Evolutionary conservation across 2,329 filamentous ascomycete genomes (phyloP).

Genomic region (Allantophomopsis lycopodina): DNA sequence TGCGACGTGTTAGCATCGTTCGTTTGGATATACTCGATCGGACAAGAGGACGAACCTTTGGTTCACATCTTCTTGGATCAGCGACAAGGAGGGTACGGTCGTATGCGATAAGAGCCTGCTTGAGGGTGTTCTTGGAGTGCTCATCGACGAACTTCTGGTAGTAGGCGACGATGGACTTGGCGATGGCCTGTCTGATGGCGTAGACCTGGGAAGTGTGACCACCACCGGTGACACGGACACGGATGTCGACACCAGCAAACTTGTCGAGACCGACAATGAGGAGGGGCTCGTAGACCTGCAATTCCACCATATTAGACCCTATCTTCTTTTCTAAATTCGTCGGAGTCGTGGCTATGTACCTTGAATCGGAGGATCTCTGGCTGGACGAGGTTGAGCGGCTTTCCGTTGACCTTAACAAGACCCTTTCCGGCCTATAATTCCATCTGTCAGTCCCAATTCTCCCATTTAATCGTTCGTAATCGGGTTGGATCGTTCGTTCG

Average conservation of each 20-base stretch:
- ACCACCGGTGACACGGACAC: slow-evolving; percentile 90
- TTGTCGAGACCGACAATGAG: slow-evolving; percentile 96
- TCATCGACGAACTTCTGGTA: slow-evolving; percentile 99
- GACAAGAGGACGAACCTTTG: slow-evolving; percentile 60
- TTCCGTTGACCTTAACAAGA: slow-evolving; percentile 97
- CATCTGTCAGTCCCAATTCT: slow-evolving; percentile 10
- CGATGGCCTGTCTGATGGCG: slow-evolving; percentile 96
- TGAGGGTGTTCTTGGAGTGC: slow-evolving; percentile 99
- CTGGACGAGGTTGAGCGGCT: slow-evolving; percentile 85
- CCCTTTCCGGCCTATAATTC: slow-evolving; percentile 57
- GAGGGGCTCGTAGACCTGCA: slow-evolving; percentile 91
- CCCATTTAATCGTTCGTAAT: background rate
- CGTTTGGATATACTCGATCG: slow-evolving; percentile 4
- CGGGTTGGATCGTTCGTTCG: slow-evolving; percentile 1
- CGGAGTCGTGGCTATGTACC: slow-evolving; percentile 26
- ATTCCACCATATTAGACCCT: slow-evolving; percentile 3
- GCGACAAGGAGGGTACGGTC: slow-evolving; percentile 95
- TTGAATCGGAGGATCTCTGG: slow-evolving; percentile 97
- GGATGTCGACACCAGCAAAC: slow-evolving; percentile 93
- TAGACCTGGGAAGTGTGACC: slow-evolving; percentile 97
- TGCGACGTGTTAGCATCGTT: slow-evolving; percentile 7
- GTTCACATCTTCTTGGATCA: slow-evolving; percentile 98
- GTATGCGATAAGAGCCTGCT: slow-evolving; percentile 92
- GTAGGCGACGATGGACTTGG: slow-evolving; percentile 95
- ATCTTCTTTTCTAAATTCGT: background rate